Conservation (phyloP, 129 eudicot species). For the Erigeron canadensis region DNA sequence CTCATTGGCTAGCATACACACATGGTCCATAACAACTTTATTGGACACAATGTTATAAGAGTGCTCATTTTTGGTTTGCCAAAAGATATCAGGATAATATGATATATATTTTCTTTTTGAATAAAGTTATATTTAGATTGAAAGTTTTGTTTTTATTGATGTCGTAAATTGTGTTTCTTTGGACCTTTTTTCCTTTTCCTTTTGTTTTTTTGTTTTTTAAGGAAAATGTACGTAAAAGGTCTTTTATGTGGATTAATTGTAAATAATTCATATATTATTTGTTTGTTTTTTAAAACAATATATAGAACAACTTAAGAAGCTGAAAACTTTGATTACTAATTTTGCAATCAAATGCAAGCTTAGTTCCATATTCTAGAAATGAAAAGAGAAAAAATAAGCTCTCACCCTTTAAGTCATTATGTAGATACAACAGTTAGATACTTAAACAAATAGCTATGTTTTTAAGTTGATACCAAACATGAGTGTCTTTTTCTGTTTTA, state of each 20-base stretch:
- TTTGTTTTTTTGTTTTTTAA: neutral
- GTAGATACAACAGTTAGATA: too few species aligned
- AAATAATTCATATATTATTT: too few species aligned
- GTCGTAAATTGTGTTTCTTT: constrained; percentile 5
- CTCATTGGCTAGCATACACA: constrained; percentile 20
- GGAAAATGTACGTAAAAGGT: neutral
- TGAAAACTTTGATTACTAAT: too few species aligned
- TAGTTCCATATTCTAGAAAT: too few species aligned
- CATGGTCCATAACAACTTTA: constrained; percentile 23
- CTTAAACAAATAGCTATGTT: too few species aligned
- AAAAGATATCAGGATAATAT: neutral
- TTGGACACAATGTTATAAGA: constrained; percentile 1
- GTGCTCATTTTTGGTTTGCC: neutral
- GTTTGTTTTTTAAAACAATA: too few species aligned
- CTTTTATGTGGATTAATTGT: neutral
- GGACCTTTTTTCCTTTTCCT: neutral
- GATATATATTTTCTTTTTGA: neutral
- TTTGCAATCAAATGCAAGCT: too few species aligned
- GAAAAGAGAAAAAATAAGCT: too few species aligned
- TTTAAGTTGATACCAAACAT: too few species aligned
- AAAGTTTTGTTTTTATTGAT: neutral
- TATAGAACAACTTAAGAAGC: too few species aligned
- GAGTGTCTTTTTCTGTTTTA: too few species aligned
- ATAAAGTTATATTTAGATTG: neutral
- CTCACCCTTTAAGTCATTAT: too few species aligned